Conservation (phyloP, 768 basidiomycete species). For the Vararia minispora region DNA sequence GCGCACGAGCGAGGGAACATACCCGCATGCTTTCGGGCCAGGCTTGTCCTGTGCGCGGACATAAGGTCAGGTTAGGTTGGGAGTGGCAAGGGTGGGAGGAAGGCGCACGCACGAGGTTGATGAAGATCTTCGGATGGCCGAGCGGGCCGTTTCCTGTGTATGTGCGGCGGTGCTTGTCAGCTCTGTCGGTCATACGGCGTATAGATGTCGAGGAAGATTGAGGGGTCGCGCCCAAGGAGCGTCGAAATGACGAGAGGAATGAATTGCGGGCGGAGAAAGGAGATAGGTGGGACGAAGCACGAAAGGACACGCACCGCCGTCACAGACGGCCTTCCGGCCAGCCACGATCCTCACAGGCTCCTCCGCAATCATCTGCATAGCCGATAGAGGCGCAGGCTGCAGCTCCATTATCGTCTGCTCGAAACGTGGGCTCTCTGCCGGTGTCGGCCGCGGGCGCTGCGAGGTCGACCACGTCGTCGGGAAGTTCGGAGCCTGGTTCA, state of each 20-base stretch:
- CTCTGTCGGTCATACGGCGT: too few relatives aligned
- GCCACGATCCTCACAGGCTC: constrained; percentile 80
- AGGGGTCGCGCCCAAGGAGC: too few relatives aligned
- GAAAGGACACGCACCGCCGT: constrained; percentile 71
- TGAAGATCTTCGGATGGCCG: constrained; percentile 94
- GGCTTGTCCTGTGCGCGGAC: constrained; percentile 59
- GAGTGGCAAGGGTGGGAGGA: not conserved
- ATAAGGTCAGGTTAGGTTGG: not conserved
- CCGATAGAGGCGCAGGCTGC: constrained; percentile 84
- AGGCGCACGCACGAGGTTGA: constrained; percentile 67
- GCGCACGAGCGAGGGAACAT: constrained; percentile 25
- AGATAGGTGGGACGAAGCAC: too few relatives aligned
- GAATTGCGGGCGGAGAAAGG: too few relatives aligned
- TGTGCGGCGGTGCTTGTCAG: not conserved
- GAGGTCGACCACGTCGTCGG: constrained; percentile 75
- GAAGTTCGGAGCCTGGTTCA: constrained; percentile 75
- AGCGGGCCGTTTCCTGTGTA: constrained; percentile 79
- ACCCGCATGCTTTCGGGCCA: constrained; percentile 85
- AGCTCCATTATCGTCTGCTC: constrained; percentile 84
- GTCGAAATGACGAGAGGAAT: too few relatives aligned
- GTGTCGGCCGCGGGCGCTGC: constrained; percentile 59
- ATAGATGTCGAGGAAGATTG: too few relatives aligned
- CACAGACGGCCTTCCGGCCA: constrained; percentile 81
- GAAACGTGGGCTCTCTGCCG: constrained; percentile 64
- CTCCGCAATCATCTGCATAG: constrained; percentile 79